Evolutionary conservation across 495 filamentous ascomycete genomes (phyloP).

Genomic region (Daldinia loculata): DNA sequence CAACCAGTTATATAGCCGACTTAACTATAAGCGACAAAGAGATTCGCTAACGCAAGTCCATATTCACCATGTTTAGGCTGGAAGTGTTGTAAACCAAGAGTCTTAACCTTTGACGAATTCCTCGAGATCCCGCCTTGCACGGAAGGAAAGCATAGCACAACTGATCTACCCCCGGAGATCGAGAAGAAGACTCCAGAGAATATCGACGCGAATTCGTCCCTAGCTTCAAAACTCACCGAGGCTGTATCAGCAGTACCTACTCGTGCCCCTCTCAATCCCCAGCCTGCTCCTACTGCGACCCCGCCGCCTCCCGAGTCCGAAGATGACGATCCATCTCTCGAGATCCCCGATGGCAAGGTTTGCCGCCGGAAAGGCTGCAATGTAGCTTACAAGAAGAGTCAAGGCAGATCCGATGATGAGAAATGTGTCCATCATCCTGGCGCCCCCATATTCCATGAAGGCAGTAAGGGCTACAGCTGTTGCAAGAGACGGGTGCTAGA

Average conservation of each 20-base stretch:
- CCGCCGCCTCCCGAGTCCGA: slow-evolving; percentile 81
- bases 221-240: slow-evolving; percentile 47
- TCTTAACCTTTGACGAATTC: slow-evolving; percentile 99
- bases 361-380: slow-evolving; percentile 84
- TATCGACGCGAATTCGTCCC: slow-evolving; percentile 40
- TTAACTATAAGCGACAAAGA: background rate
- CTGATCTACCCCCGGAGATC: slow-evolving; percentile 69
- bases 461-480: slow-evolving; percentile 95
- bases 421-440: slow-evolving; percentile 88
- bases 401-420: slow-evolving; percentile 70
- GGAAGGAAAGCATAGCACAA: slow-evolving; percentile 88
- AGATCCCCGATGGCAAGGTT: slow-evolving; percentile 73
- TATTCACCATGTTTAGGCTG: slow-evolving; percentile 68
- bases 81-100: slow-evolving; percentile 99
- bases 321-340: slow-evolving; percentile 78
- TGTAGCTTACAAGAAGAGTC: slow-evolving; percentile 65
- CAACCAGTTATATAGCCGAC: slow-evolving; percentile 22
- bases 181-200: slow-evolving; percentile 56
- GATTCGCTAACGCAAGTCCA: background rate
- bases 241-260: slow-evolving; percentile 56
- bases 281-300: slow-evolving; percentile 66
- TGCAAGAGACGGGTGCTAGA: slow-evolving; percentile 95
- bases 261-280: slow-evolving; percentile 60
- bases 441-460: slow-evolving; percentile 92
- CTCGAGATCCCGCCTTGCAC: slow-evolving; percentile 93